These are phyloP conservation scores for Pluteus cervinus DNA, from an alignment of 768 basidiomycete genomes.

Conservation along the genomic window DNA sequence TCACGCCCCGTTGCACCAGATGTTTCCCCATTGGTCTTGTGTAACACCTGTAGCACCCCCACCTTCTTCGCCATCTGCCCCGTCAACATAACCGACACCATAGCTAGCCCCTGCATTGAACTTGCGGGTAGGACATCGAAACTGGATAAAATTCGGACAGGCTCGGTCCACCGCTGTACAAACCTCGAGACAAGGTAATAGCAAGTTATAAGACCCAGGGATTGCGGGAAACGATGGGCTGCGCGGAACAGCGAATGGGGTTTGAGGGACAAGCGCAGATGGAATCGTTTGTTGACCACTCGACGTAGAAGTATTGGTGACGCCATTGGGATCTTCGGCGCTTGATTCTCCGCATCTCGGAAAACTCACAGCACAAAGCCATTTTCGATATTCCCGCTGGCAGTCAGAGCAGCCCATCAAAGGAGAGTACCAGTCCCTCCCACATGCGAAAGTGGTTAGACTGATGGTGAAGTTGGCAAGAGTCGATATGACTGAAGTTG, in stretches of 20 bases:
- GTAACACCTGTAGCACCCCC: slow-evolving; percentile 46
- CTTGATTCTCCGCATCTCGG: slow-evolving; percentile 66
- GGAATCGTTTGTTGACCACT: slow-evolving; percentile 23
- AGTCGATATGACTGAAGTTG: slow-evolving; percentile 45
- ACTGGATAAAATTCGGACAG: slow-evolving; percentile 69
- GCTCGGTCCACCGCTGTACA: slow-evolving; percentile 70
- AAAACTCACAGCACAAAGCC: slow-evolving; percentile 72
- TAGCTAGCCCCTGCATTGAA: slow-evolving; percentile 69
- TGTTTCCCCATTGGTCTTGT: slow-evolving; percentile 68
- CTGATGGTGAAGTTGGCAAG: slow-evolving; percentile 71
- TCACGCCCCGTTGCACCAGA: slow-evolving; percentile 58
- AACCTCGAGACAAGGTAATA: slow-evolving; percentile 76
- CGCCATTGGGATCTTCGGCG: slow-evolving; percentile 23
- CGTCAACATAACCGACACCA: slow-evolving; percentile 71
- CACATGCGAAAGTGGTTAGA: slow-evolving; percentile 71
- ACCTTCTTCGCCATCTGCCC: slow-evolving; percentile 37
- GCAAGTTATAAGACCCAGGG: slow-evolving; percentile 42
- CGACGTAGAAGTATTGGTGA: slow-evolving; percentile 23
- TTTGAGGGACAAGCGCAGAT: slow-evolving; percentile 45
- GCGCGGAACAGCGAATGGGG: slow-evolving; percentile 40
- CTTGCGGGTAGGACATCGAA: slow-evolving; percentile 54
- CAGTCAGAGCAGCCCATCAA: slow-evolving; percentile 75
- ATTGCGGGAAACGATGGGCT: slow-evolving; percentile 44
- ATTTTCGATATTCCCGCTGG: slow-evolving; percentile 62
- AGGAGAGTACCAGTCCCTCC: slow-evolving; percentile 75